A percentile compares a stretch with the other conserved stretches of the same genome.
Conservation (phyloP, 164 flowering plant species). For the Umbellularia californica region DNA sequence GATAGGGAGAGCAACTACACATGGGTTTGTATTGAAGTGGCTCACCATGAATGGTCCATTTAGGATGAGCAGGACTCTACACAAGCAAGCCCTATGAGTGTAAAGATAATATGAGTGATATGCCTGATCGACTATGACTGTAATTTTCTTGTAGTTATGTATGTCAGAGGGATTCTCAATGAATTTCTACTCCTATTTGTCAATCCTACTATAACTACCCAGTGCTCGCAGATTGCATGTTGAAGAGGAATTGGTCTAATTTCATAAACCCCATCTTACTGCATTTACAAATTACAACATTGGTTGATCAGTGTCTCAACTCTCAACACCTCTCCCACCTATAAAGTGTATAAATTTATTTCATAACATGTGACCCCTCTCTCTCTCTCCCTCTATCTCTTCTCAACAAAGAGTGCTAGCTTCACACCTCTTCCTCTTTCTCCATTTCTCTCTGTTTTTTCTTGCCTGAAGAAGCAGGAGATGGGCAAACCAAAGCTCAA, state of each 20-base stretch:
- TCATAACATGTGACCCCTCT: slow-evolving; percentile 7
- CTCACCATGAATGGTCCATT: too few relatives aligned
- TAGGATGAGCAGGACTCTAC: too few relatives aligned
- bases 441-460: slow-evolving; percentile 5
- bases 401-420: background rate
- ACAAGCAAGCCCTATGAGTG: too few relatives aligned
- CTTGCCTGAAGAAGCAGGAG: background rate
- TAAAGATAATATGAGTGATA: too few relatives aligned
- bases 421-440: background rate
- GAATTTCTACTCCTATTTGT: too few relatives aligned
- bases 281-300: background rate
- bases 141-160: too few relatives aligned
- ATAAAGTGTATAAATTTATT: slow-evolving; percentile 11
- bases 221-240: background rate
- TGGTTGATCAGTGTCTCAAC: background rate
- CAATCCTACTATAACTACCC: background rate
- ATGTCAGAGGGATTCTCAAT: too few relatives aligned
- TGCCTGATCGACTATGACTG: too few relatives aligned
- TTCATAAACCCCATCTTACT: background rate
- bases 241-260: background rate
- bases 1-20: too few relatives aligned
- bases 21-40: too few relatives aligned
- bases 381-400: slow-evolving; percentile 8
- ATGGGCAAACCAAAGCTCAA: slow-evolving; percentile 19
- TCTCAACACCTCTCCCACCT: background rate